Evolutionary conservation across 176 grass and related monocot genomes (phyloP).

Genomic region (Tuctoria greenei): DNA sequence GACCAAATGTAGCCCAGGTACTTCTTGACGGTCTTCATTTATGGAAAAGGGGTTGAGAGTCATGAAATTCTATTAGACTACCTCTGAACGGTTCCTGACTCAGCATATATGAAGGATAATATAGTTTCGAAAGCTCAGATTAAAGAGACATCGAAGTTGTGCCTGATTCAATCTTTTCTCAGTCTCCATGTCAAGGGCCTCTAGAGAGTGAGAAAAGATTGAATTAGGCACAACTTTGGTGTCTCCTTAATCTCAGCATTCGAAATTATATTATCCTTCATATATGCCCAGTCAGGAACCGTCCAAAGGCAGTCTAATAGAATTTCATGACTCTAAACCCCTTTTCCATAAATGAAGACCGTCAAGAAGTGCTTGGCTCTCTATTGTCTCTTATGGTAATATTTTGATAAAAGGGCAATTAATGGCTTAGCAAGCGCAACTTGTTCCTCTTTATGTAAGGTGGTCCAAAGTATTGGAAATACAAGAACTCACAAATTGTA

Average conservation of each 20-base stretch:
- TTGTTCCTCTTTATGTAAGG: conserved; percentile 97
- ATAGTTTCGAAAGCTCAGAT: conserved; percentile 88
- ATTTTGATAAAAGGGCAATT: conserved; percentile 89
- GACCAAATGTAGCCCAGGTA: conserved; percentile 94
- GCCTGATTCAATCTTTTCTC: conserved; percentile 83
- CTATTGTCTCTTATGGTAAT: conserved; percentile 98
- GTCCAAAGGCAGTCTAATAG: conserved; percentile 95
- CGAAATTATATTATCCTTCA: conserved; percentile 89
- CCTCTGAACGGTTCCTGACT: conserved; percentile 96
- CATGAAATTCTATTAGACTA: conserved; percentile 92
- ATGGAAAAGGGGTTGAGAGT: conserved; percentile 96
- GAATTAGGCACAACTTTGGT: conserved; percentile 72
- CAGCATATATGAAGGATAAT: conserved; percentile 95
- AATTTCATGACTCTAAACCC: conserved; percentile 94
- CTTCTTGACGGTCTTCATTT: conserved; percentile 99
- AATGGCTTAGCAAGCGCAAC: conserved; percentile 91
- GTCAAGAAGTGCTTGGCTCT: conserved; percentile 94
- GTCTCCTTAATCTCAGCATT: conserved; percentile 93
- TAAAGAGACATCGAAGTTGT: conserved; percentile 80
- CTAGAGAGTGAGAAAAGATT: conserved; percentile 83
- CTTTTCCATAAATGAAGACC: conserved; percentile 99
- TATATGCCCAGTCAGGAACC: conserved; percentile 94
- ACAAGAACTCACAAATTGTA: conserved; percentile 99
- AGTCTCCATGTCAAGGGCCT: conserved; percentile 80
- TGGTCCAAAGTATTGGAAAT: conserved; percentile 98